Evolutionary conservation across 371 early-diverging fungal genomes (phyloP), one percentile per base, ranked within the genome.

Genomic region (Dichotomocladium elegans): DNA sequence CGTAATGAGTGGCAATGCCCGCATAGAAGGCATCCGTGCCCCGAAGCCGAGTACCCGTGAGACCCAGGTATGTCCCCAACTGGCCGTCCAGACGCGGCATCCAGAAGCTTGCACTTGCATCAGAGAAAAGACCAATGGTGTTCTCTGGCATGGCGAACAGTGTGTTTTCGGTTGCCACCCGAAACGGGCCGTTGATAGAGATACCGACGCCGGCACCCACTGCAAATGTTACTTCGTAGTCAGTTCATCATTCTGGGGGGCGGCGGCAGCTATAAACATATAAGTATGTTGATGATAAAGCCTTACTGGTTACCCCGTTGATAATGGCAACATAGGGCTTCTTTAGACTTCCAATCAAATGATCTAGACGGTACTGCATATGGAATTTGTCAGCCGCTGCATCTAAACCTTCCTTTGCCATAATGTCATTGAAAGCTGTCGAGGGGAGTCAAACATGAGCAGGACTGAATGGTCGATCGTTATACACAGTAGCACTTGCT

Each of bases 181-280:
- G 75, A 79, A 97, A 95, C 7, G 95, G 92, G 6, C 91, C 94
- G 58, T 94, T 94, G 17, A 92, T 89, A 15, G 90, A 87, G 15
- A 98, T 60, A 15, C 96, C 97, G 27, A 92, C 91, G 25, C 97
- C 98, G 27, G 94, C 96, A 24, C 98, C 98, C 94, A 94, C 90
- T 90, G 27, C 53, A 42, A 4, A 53, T 19, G n/a, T n/a, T n/a
- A n/a, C n/a, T n/a, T n/a, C n/a, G n/a, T n/a, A n/a, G n/a, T n/a
- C n/a, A n/a, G n/a, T n/a, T n/a, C n/a, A n/a, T n/a, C n/a, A n/a
- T n/a, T n/a, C n/a, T n/a, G n/a, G n/a, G n/a, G n/a, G n/a, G n/a
- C n/a, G n/a, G n/a, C n/a, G n/a, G n/a, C n/a, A n/a, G n/a, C n/a
- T n/a, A n/a, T n/a, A n/a, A n/a, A n/a, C n/a, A n/a, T n/a, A n/a